Evolutionary conservation across 176 grass and related monocot genomes (phyloP).

Genomic region (Areca catechu): DNA sequence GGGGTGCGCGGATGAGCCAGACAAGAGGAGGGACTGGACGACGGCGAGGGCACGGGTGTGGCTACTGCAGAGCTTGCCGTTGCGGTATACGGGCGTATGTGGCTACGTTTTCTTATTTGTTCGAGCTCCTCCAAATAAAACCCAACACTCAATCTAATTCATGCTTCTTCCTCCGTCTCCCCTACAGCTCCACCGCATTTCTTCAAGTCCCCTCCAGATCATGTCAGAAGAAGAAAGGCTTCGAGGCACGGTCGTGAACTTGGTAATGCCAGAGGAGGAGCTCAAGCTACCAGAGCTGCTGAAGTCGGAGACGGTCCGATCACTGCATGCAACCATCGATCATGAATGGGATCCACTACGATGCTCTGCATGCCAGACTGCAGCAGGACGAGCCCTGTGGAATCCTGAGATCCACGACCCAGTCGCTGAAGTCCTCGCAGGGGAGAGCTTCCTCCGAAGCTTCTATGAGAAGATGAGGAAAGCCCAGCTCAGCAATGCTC

Average conservation of each 20-base stretch:
- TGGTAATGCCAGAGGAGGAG: not conserved
- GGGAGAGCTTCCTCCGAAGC: slow-evolving; percentile 48
- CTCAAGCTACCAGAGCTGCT: slow-evolving; percentile 27
- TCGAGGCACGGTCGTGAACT: not conserved
- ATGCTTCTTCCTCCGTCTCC: not conserved
- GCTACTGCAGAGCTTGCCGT: too few species aligned
- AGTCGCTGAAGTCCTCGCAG: slow-evolving; percentile 59
- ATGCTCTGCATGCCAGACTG: slow-evolving; percentile 92
- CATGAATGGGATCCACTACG: slow-evolving; percentile 64
- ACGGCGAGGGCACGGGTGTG: too few species aligned
- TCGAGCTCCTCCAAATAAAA: slow-evolving; percentile 5
- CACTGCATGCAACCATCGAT: slow-evolving; percentile 61
- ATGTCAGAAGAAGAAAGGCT: slow-evolving; percentile 26
- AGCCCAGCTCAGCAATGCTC: slow-evolving; percentile 49
- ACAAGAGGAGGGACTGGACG: too few species aligned
- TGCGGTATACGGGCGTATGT: slow-evolving; percentile 15
- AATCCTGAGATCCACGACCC: slow-evolving; percentile 48
- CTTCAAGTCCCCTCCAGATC: not conserved
- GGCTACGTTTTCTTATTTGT: slow-evolving; percentile 90
- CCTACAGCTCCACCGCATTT: not conserved
- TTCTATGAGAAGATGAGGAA: slow-evolving; percentile 65
- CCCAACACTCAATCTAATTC: slow-evolving; percentile 10
- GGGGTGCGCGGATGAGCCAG: too few species aligned
- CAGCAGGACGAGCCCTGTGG: slow-evolving; percentile 81
- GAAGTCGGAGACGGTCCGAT: slow-evolving; percentile 37